Evolutionary conservation across 805 yeast species (phyloP).

Genomic region (Wickerhamomyces bisporus): DNA sequence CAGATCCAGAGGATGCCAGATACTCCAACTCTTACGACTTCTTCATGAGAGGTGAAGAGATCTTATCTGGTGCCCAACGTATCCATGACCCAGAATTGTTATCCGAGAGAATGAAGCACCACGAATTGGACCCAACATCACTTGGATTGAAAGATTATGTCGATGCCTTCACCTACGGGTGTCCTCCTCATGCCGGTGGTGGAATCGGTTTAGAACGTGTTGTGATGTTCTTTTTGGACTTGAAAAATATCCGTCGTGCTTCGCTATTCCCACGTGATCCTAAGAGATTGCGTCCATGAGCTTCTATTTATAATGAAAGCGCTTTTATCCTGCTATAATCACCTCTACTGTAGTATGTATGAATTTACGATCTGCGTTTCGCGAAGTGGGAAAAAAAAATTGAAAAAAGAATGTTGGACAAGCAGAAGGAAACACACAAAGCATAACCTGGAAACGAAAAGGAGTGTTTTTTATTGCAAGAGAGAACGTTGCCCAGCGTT

Average conservation of each 20-base stretch:
- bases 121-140: slow-evolving; percentile 72
- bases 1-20: slow-evolving; percentile 85
- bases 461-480: too few relatives aligned
- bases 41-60: slow-evolving; percentile 99
- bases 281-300: slow-evolving; percentile 78
- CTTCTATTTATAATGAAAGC: too few relatives aligned
- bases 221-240: slow-evolving; percentile 94
- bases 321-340: too few relatives aligned
- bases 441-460: too few relatives aligned
- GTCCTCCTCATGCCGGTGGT: slow-evolving; percentile 99
- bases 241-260: slow-evolving; percentile 98
- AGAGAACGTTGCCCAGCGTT: too few relatives aligned
- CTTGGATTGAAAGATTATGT: slow-evolving; percentile 89
- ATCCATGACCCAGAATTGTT: slow-evolving; percentile 88
- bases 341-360: too few relatives aligned
- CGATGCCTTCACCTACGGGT: slow-evolving; percentile 89
- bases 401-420: background rate
- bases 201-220: slow-evolving; percentile 99
- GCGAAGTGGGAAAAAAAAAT: background rate
- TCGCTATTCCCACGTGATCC: slow-evolving; percentile 99
- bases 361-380: background rate
- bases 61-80: slow-evolving; percentile 99
- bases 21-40: slow-evolving; percentile 98
- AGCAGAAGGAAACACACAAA: background rate
- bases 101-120: slow-evolving; percentile 73